Conservation (phyloP, 2,329 filamentous ascomycete species). For the Colletotrichum costaricense region DNA sequence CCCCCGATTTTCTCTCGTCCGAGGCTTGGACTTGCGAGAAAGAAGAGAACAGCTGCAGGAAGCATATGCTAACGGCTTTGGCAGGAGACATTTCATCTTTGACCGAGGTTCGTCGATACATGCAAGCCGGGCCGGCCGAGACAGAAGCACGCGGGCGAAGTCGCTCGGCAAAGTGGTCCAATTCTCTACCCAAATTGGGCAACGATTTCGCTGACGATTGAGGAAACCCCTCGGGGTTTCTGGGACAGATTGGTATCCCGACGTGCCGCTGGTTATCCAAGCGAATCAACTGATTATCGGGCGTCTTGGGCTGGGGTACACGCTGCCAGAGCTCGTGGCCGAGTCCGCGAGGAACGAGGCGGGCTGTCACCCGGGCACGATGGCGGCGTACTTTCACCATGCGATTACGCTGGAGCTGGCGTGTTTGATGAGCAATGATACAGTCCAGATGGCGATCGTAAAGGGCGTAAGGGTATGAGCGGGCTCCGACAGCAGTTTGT, state of each 20-base stretch:
- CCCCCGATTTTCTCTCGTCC: not conserved
- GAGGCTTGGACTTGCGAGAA: not conserved
- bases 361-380: conserved; percentile 26
- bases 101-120: conserved; percentile 24
- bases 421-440: conserved; percentile 30
- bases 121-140: not conserved
- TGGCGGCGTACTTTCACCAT: conserved; percentile 34
- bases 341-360: conserved; percentile 30
- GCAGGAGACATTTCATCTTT: conserved; percentile 30
- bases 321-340: conserved; percentile 21
- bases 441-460: conserved; percentile 27
- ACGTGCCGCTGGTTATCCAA: conserved; percentile 32
- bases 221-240: not conserved
- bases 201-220: not conserved
- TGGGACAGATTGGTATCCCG: conserved; percentile 23
- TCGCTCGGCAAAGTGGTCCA: not conserved
- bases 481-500: not conserved
- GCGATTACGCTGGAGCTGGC: conserved; percentile 30
- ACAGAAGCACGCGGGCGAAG: not conserved
- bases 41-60: no score
- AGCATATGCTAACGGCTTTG: not conserved
- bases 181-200: not conserved
- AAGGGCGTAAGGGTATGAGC: conserved; percentile 24
- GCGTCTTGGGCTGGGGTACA: conserved; percentile 23
- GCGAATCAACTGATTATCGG: conserved; percentile 33